phyloP scores from a whole-genome alignment of 306 rosid genomes.

The Lablab purpureus region DNA sequence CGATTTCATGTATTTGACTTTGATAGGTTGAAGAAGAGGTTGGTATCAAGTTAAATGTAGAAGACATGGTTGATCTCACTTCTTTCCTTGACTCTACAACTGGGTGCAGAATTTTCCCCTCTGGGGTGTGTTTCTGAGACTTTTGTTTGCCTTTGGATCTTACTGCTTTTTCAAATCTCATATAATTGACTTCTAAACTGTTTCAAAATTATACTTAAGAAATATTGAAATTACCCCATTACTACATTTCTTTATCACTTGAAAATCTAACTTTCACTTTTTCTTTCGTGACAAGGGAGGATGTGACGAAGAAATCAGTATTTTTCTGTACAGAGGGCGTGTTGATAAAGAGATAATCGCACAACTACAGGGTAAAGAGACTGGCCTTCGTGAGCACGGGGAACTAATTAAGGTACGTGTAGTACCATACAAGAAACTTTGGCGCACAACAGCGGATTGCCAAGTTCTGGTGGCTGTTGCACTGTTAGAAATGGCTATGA shows the following conservation, averaged over 20 bases:
- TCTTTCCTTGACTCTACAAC: slow-evolving; percentile 80
- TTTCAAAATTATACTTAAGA: neutral
- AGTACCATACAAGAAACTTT: slow-evolving; percentile 75
- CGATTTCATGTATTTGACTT: slow-evolving; percentile 24
- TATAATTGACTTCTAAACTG: neutral
- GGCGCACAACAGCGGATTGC: slow-evolving; percentile 87
- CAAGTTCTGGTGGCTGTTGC: slow-evolving; percentile 80
- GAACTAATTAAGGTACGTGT: slow-evolving; percentile 84
- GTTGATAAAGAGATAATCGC: slow-evolving; percentile 68
- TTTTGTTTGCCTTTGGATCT: slow-evolving; percentile 26
- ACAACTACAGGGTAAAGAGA: slow-evolving; percentile 81
- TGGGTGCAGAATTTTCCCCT: slow-evolving; percentile 79
- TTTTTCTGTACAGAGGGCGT: slow-evolving; percentile 67
- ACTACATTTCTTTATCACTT: too few relatives aligned
- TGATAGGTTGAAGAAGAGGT: slow-evolving; percentile 91
- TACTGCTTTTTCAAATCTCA: slow-evolving; percentile 17
- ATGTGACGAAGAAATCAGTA: slow-evolving; percentile 87
- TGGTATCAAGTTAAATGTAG: slow-evolving; percentile 73
- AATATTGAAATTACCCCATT: too few relatives aligned
- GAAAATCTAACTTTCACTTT: neutral
- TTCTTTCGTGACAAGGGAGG: slow-evolving; percentile 67
- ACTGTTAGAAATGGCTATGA: slow-evolving; percentile 81
- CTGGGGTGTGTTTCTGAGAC: slow-evolving; percentile 60
- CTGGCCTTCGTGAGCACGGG: slow-evolving; percentile 89
- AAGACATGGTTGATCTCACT: slow-evolving; percentile 86